Percentiles rank a stretch among this genome's conserved stretches.
Evolutionary conservation across 164 flowering plant genomes (phyloP).

Genomic region (Kalanchoe fedtschenkoi): DNA sequence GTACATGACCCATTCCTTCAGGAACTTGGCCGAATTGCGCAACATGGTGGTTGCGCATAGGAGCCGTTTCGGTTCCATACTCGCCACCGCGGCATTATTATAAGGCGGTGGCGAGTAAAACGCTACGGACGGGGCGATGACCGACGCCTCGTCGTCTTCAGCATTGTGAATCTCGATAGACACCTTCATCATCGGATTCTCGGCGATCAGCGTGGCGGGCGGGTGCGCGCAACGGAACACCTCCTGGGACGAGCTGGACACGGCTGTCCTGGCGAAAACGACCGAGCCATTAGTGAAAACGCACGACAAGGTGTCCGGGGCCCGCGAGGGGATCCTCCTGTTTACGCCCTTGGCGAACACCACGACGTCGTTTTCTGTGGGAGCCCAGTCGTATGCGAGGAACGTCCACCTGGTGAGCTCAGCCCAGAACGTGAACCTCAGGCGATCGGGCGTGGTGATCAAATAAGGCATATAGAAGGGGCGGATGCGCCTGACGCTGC

Average conservation of each 20-base stretch:
- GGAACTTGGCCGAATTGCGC: constrained; percentile 60
- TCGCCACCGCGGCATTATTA: too few relatives aligned
- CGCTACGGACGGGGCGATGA: constrained; percentile 63
- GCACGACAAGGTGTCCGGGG: constrained; percentile 42
- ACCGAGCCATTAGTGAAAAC: constrained; percentile 36
- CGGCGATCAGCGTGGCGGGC: constrained; percentile 11
- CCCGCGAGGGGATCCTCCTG: constrained; percentile 41
- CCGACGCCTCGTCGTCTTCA: too few relatives aligned
- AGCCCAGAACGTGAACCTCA: constrained; percentile 8
- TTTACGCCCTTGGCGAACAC: constrained; percentile 61
- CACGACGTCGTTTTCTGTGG: constrained; percentile 63
- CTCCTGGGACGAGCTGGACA: constrained; percentile 57
- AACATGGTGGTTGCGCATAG: constrained; percentile 86
- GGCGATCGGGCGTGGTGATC: not conserved
- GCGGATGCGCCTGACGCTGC: constrained; percentile 27
- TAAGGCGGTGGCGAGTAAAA: constrained; percentile 40
- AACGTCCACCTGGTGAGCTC: constrained; percentile 41
- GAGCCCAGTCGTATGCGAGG: constrained; percentile 52
- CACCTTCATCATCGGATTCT: constrained; percentile 15
- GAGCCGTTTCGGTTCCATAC: constrained; percentile 15
- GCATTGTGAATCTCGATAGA: constrained; percentile 26
- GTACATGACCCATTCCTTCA: constrained; percentile 74
- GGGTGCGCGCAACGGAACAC: constrained; percentile 72
- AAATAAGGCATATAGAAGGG: constrained; percentile 38
- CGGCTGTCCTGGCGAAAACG: constrained; percentile 40